Evolutionary conservation across 441 rosid genomes (phyloP), one percentile per base, ranked within the genome.

Genomic region (Erodium texanum): DNA sequence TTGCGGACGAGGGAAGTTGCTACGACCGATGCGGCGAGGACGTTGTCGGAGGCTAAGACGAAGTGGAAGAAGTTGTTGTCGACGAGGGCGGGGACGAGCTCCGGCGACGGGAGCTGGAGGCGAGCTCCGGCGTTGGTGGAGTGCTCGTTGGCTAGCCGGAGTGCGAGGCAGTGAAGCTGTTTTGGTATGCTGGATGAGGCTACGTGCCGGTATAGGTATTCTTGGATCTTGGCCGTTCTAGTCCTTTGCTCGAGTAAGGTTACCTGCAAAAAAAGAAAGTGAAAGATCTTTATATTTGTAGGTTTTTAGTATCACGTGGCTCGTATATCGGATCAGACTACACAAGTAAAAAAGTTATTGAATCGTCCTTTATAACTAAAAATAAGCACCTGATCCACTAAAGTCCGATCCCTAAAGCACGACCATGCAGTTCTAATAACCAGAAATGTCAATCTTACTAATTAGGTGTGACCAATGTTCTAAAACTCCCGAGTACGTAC

Each of bases 141-240:
- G 77, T 94, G 97, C 66, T 94, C 97, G 48, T 85, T 78, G 69
- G 99, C 98, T 59, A 94, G 78, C 79, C 82, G 83, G 5, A 94
- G 83, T 62, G 90, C 86, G 6, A 94, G 80, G 74, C 99, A 94
- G 62, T 92, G 92, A 10, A 94, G 92, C 78, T 92, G 96, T 75
- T 94, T 94, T 0, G 99, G 99, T 71, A 94, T 89, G 85, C 98
- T 89, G 75, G 94, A 87, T 54, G 97, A 94, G 27, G 99, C 98
- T 7, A 92, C 93, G 14, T 94, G 99, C 27, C 96, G 82, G 75
- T 94, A 89, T 65, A 91, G 50, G 67, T 89, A 89, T 79, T 94
- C 97, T 76, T 92, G 97, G 68, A 94, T 92, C 80, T 94, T 94
- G 54, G 97, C 97, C 7, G 80, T 88, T 81, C 99, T 84, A 7